Base-by-base conservation (phyloP, 331 rosid genomes). In the Quercus lobata region DNA sequence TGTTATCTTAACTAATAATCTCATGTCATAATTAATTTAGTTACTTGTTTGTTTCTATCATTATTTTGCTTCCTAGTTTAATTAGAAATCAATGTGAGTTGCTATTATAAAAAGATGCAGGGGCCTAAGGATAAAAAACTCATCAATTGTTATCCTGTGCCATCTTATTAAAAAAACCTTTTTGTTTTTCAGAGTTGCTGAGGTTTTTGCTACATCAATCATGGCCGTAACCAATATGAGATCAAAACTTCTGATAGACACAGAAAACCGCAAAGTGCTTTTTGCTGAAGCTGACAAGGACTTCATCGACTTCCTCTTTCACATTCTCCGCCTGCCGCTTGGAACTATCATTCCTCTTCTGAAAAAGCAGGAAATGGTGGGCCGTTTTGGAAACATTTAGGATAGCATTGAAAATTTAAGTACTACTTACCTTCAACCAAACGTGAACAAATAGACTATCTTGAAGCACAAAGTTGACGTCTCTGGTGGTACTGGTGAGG, bases 161-260 rank as follows among this genome's bases (percentile, higher is more conserved):
- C 1, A 0, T 46, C 15, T 46, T 46, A 46, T 46, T 2, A 11
- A 46, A 0, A 46, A 46, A 46, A 11, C 1, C 16, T 1, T 46
- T 46, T 46, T 46, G 53, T 9, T 46, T 46, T 46, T 46, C 53
- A 11, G 53, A 46, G 53, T 46, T 46, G 53, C 53, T 46, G 53
- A 46, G 15, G 1, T 46, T 46, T 9, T 9, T 12, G 0, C 16
- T 46, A 46, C 5, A 1, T 46, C 15, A 46, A 46, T 46, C 46
- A 19, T 34, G 72, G 52, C 72, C 1, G 16, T 46, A 35, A 34
- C 62, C 9, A 21, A 5, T 1, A 22, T 75, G 21, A 76, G 75
- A 7, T 5, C 83, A 73, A 86, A 86, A 66, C 85, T 86, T 18
- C 57, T 78, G 14, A 4, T 86, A 1, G 75, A 86, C 75, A n/a